Percentiles rank a stretch among this genome's conserved stretches.
Evolutionary conservation across 1,139 yeast species (phyloP).

Genomic region (Saccharomyces hybrid): DNA sequence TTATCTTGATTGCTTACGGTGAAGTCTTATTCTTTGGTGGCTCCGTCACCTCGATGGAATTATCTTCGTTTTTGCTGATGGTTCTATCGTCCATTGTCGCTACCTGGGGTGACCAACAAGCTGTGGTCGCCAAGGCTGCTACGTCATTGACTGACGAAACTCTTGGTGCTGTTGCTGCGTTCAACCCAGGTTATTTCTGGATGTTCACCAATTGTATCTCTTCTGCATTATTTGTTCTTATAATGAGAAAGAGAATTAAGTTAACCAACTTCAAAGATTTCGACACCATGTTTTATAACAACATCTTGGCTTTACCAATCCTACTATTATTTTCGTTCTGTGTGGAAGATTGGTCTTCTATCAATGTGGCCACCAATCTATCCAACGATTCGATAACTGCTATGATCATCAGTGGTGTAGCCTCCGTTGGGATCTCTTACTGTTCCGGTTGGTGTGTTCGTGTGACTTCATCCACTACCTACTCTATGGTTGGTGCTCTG

Average conservation of each 20-base stretch:
- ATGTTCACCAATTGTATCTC: conserved; percentile 91
- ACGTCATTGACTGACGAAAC: conserved; percentile 22
- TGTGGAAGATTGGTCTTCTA: conserved; percentile 89
- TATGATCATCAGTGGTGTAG: conserved; percentile 87
- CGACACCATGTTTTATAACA: conserved; percentile 98
- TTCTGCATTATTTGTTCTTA: conserved; percentile 84
- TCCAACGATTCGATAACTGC: conserved; percentile 65
- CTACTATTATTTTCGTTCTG: conserved; percentile 64
- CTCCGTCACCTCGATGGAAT: conserved; percentile 79
- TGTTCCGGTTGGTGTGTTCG: conserved; percentile 99
- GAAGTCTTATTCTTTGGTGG: conserved; percentile 98
- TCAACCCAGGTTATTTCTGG: conserved; percentile 90
- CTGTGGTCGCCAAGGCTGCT: conserved; percentile 22
- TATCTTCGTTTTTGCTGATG: conserved; percentile 82
- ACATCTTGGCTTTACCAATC: conserved; percentile 84
- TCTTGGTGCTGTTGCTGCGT: conserved; percentile 36
- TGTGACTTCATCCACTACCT: conserved; percentile 95
- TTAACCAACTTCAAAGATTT: conserved; percentile 93
- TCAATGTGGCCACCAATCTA: conserved; percentile 67
- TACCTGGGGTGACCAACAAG: conserved; percentile 73
- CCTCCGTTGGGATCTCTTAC: conserved; percentile 94
- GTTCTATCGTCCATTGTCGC: conserved; percentile 90
- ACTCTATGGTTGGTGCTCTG: conserved; percentile 98
- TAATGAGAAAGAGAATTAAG: conserved; percentile 96
- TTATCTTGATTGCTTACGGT: conserved; percentile 93